phyloP scores from a whole-genome alignment of 495 filamentous ascomycete genomes.

The Penicillium fimorum region DNA sequence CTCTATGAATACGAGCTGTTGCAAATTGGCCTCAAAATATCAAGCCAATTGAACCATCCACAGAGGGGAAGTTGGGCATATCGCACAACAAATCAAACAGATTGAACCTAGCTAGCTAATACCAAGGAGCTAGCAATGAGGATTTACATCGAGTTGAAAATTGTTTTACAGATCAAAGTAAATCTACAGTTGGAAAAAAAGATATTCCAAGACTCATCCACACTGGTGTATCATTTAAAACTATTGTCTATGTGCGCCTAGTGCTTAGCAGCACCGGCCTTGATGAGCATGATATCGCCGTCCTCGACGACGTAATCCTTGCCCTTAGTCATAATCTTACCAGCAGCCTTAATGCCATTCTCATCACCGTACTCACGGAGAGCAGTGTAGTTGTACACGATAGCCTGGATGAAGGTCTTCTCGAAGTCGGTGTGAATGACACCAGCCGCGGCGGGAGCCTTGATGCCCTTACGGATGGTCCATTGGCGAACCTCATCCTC shows the following conservation, averaged over 20 bases:
- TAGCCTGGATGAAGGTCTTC: conserved; percentile 98
- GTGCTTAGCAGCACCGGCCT: conserved; percentile 89
- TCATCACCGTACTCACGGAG: conserved; percentile 89
- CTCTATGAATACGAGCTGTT: neutral
- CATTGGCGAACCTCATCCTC: conserved; percentile 97
- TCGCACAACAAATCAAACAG: neutral
- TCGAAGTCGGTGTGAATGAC: conserved; percentile 99
- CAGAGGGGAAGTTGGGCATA: neutral
- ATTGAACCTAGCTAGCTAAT: neutral
- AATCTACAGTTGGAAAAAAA: neutral
- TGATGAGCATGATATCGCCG: conserved; percentile 73
- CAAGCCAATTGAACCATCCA: neutral
- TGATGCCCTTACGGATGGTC: conserved; percentile 95
- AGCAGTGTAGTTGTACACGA: conserved; percentile 79
- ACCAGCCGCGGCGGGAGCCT: conserved; percentile 94
- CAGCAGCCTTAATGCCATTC: conserved; percentile 80
- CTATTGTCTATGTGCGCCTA: conserved; percentile 38
- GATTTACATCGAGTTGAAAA: neutral
- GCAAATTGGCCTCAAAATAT: neutral
- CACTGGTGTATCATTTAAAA: conserved; percentile 21
- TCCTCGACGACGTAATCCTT: conserved; percentile 82
- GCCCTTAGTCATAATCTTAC: conserved; percentile 97
- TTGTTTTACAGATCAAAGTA: neutral
- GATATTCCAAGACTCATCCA: conserved; percentile 4
- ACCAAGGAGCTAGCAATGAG: neutral